Evolutionary conservation across 1,139 yeast species (phyloP).

Genomic region (Protomyces arabidopsidicola): DNA sequence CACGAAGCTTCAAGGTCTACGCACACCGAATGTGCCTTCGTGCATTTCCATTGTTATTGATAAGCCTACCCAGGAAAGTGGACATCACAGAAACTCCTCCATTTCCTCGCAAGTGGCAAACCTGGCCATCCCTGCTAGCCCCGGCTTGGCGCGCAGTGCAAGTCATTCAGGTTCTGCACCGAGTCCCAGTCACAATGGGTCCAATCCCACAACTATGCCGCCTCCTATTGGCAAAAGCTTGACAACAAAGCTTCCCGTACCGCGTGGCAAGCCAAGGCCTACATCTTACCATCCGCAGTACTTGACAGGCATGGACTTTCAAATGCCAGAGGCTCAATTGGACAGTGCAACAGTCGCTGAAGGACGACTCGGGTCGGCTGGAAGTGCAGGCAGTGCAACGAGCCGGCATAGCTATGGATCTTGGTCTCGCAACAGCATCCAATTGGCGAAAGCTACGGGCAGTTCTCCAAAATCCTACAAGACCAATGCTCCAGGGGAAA

Average conservation of each 20-base stretch:
- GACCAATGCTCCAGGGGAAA: conserved; percentile 14
- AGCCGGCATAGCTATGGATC: neutral
- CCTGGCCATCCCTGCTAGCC: conserved; percentile 12
- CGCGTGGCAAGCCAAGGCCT: conserved; percentile 27
- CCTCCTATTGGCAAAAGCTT: neutral
- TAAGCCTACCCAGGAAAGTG: conserved; percentile 32
- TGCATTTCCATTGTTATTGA: neutral
- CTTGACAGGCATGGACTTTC: neutral
- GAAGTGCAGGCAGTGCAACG: neutral
- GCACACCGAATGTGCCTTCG: neutral
- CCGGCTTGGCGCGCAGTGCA: conserved; percentile 15
- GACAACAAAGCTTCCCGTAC: conserved; percentile 14
- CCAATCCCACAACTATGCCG: neutral
- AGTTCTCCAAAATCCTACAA: conserved; percentile 20
- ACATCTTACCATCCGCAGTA: conserved; percentile 23
- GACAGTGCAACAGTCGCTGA: neutral
- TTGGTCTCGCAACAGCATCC: conserved; percentile 1
- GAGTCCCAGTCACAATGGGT: neutral
- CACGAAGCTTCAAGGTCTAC: conserved; percentile 1
- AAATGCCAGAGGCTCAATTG: neutral
- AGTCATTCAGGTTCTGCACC: conserved; percentile 9
- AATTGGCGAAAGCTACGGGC: conserved; percentile 1
- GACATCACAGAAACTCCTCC: conserved; percentile 29
- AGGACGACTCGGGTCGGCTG: neutral
- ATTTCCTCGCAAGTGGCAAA: neutral